Evolutionary conservation across 2,329 filamentous ascomycete genomes (phyloP), one percentile per base, ranked within the genome.

Genomic region (Phoma herbarum): DNA sequence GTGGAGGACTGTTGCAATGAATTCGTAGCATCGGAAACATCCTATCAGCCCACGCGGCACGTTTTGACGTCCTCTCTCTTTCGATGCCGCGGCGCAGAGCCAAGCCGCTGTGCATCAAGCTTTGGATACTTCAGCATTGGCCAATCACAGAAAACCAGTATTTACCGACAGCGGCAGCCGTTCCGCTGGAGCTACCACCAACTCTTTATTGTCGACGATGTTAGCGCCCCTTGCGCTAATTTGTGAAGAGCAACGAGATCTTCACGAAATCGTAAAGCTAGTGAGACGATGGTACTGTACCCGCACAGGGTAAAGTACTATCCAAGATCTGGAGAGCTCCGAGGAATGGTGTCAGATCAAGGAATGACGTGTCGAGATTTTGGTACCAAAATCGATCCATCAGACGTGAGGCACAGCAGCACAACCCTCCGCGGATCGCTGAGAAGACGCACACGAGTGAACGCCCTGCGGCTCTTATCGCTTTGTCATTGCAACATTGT

Each of bases 341-440:
- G 26, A 28, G 20, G 11, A 20, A 42, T 26, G 26, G 37, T 42
- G 26, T 31, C 18, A 18, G 18, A n/a, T 16, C 18, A 22, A 22
- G 3, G 20, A n/a, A 10, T 11, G 18, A n/a, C 35, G 35, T 39
- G 35, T 39, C 18, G 35, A 39, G 35, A 11, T 20, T 39, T 10
- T 3, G 12, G 47, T 50, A 11, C 26, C n/a, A 20, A 2, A 4
- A n/a, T 33, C 39, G 37, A 51, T 43, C 26, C 28, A 14, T 11
- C 26, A n/a, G 18, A 51, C 18, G 16, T 45, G 29, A 52, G 49
- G 49, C 49, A 45, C 41, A 45, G 41, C 22, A 52, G 26, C n/a
- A 26, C 8, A 14, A 26, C 14, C 9, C 39, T 35, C 49, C 49
- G 49, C 39, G 49, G 41, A 52, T 45, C 49, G 29, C 16, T 22